Base-by-base conservation (phyloP, 1,284 basidiomycete species). In the Hortiboletus rubellus region DNA sequence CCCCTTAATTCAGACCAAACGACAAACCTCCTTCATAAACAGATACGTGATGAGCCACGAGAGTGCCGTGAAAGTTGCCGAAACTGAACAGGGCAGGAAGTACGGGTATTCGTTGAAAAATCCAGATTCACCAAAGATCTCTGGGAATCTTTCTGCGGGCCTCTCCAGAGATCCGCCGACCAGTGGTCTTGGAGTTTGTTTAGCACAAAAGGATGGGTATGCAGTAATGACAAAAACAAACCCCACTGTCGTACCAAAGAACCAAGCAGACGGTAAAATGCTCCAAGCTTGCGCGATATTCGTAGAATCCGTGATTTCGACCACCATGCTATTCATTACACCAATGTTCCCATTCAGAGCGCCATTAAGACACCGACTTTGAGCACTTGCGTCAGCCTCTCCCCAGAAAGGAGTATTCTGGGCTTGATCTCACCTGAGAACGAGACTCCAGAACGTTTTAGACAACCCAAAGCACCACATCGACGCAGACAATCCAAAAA, bases 391-490 rank as follows among this genome's bases (percentile, higher is more conserved):
- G 24, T 63, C 31, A 57, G 48, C n/a, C 9, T 31, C 33, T 4
- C 7, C 27, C 27, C 10, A 22, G 10, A 41, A 17, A 41, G 8
- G 30, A 7, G 9, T 34, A 46, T 22, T 33, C 10, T 9, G 44
- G 17, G 33, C 34, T 12, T 30, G 43, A 27, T 46, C 57, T 8
- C 36, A 80, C 84, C 84, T 85, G 11, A 83, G 17, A 14, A 86
- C 77, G 1, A 86, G 74, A 15, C 72, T 74, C 75, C 76, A 79
- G 60, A 87, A 86, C 0, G 84, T 82, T 54, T 74, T 79, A 3
- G 86, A 85, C 34, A 89, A 62, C 4, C 87, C 87, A 61, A 90
- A 86, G 52, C 76, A 79, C 55, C 82, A 76, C 76, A 84, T 86
- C 9, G 85, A 86, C 1, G 81, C 50, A 9, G 81, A 79, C 3